Evolutionary conservation across 2,329 filamentous ascomycete genomes (phyloP).

Genomic region (Neocatenulostroma microsporum): DNA sequence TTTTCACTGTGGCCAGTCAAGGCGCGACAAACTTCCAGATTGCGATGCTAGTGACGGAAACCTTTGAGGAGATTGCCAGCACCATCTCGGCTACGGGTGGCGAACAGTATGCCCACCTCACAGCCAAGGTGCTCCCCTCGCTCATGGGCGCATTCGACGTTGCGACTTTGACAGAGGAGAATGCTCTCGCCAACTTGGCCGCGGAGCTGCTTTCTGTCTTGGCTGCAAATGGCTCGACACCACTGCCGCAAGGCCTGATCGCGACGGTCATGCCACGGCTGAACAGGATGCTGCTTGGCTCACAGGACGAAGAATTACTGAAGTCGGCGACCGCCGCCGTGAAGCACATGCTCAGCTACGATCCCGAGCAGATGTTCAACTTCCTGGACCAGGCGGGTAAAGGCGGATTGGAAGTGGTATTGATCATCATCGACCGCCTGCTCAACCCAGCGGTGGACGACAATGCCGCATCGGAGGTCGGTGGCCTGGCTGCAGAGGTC

Average conservation of each 20-base stretch:
- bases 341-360: slow-evolving; percentile 82
- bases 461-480: slow-evolving; percentile 90
- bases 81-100: slow-evolving; percentile 56
- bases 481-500: slow-evolving; percentile 83
- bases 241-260: slow-evolving; percentile 80
- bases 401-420: slow-evolving; percentile 76
- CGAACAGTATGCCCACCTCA: slow-evolving; percentile 68
- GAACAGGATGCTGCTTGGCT: slow-evolving; percentile 70
- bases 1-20: slow-evolving; percentile 84
- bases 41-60: slow-evolving; percentile 76
- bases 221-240: slow-evolving; percentile 72
- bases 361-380: slow-evolving; percentile 78
- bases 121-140: slow-evolving; percentile 77
- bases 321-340: slow-evolving; percentile 78
- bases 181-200: slow-evolving; percentile 76
- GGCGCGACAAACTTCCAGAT: slow-evolving; percentile 88
- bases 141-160: slow-evolving; percentile 85
- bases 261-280: slow-evolving; percentile 80
- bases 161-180: slow-evolving; percentile 74
- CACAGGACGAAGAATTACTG: slow-evolving; percentile 78
- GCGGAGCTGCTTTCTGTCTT: slow-evolving; percentile 76
- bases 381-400: slow-evolving; percentile 76
- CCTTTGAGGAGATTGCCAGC: slow-evolving; percentile 79
- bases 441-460: slow-evolving; percentile 80
- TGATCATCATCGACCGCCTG: slow-evolving; percentile 87